Conservation (phyloP, 2,329 filamentous ascomycete species). For the Xylariaceae sp. region DNA sequence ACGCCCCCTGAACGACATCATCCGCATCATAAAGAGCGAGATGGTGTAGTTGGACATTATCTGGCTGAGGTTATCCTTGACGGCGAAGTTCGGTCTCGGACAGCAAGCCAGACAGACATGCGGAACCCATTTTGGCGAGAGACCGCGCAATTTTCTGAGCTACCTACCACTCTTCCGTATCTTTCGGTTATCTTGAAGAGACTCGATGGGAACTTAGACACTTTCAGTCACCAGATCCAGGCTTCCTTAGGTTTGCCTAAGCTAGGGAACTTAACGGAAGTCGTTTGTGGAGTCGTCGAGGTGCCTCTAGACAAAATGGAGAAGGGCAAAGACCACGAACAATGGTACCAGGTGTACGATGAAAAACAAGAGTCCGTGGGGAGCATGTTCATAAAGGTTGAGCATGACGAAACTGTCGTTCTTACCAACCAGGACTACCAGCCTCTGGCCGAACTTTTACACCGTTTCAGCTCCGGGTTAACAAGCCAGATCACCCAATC, state of each 20-base stretch:
- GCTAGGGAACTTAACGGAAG: conserved; percentile 54
- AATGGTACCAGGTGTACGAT: conserved; percentile 85
- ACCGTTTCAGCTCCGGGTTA: conserved; percentile 81
- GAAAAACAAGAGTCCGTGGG: conserved; percentile 77
- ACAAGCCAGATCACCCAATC: conserved; percentile 84
- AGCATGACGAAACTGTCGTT: conserved; percentile 88
- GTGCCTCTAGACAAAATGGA: conserved; percentile 81
- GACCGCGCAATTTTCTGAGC: conserved; percentile 76
- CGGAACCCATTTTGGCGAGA: conserved; percentile 83
- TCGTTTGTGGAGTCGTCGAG: conserved; percentile 75
- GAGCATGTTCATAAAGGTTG: conserved; percentile 82
- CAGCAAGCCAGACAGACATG: conserved; percentile 72
- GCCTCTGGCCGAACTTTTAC: conserved; percentile 79
- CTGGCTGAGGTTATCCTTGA: conserved; percentile 81
- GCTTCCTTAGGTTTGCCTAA: conserved; percentile 51
- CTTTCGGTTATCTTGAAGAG: conserved; percentile 76
- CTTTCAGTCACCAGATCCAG: conserved; percentile 51
- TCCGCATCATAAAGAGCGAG: conserved; percentile 43
- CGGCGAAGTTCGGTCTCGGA: conserved; percentile 78
- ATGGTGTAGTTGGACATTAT: conserved; percentile 68
- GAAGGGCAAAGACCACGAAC: conserved; percentile 77
- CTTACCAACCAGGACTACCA: conserved; percentile 86
- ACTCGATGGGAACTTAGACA: conserved; percentile 57
- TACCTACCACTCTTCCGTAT: conserved; percentile 71
- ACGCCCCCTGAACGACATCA: conserved; percentile 31